Percentiles rank a stretch among this genome's conserved stretches.
These are phyloP conservation scores for Clathrus columnatus DNA, from an alignment of 768 basidiomycete genomes.

Conservation along the genomic window DNA sequence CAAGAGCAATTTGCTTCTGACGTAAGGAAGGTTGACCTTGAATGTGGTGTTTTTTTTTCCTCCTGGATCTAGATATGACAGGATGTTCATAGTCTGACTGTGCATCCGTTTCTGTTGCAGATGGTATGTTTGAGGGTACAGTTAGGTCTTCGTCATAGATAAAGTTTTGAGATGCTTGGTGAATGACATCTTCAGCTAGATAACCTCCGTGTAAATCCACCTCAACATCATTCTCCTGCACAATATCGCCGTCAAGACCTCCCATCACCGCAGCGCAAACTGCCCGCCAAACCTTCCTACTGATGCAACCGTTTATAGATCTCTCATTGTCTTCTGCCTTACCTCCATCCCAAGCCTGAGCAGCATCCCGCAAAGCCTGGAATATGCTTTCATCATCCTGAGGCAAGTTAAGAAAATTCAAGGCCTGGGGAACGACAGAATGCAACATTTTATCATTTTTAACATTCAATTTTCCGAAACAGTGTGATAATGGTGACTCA, in stretches of 20 bases:
- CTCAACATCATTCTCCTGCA: too few relatives aligned
- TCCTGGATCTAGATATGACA: constrained; percentile 14
- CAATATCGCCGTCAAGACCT: too few relatives aligned
- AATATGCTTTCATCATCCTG: constrained; percentile 64
- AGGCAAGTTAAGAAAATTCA: constrained; percentile 50
- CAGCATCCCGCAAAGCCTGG: constrained; percentile 65
- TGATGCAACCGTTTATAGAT: constrained; percentile 27
- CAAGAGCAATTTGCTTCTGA: constrained; percentile 45
- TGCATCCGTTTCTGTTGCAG: constrained; percentile 12
- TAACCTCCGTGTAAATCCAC: constrained; percentile 10
- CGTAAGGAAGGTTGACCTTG: constrained; percentile 32
- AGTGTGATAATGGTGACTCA: background rate
- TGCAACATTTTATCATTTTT: constrained; percentile 37
- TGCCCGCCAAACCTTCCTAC: constrained; percentile 66
- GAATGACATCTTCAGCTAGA: background rate
- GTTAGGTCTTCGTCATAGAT: too few relatives aligned
- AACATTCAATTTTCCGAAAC: constrained; percentile 19
- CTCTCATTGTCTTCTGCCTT: constrained; percentile 14
- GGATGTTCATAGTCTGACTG: constrained; percentile 17
- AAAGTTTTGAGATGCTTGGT: constrained; percentile 16
- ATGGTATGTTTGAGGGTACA: too few relatives aligned
- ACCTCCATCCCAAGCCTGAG: constrained; percentile 52
- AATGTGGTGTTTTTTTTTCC: background rate
- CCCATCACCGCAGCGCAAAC: constrained; percentile 72
- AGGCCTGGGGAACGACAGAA: constrained; percentile 48